Evolutionary conservation across 2,329 filamentous ascomycete genomes (phyloP).

Genomic region (Harringtonia aguacate): DNA sequence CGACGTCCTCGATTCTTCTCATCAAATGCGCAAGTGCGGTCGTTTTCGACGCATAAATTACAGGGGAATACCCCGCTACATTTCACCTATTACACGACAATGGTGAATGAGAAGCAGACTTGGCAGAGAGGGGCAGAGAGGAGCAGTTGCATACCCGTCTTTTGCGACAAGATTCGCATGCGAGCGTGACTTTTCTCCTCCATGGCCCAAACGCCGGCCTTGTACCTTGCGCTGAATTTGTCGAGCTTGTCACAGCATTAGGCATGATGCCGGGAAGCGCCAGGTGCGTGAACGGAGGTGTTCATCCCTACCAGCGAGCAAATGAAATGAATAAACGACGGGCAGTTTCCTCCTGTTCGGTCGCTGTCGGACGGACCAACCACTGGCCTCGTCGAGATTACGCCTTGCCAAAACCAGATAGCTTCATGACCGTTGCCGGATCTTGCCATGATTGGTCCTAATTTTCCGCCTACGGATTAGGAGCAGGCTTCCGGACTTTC

Average conservation of each 20-base stretch:
- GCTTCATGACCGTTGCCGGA: neutral
- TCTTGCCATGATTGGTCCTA: neutral
- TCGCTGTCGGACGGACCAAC: too few species aligned
- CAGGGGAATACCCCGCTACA: neutral
- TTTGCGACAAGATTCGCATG: neutral
- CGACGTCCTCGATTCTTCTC: neutral
- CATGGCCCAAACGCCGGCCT: neutral
- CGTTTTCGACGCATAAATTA: neutral
- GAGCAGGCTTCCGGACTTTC: neutral
- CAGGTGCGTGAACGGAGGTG: too few species aligned
- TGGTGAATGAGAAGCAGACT: too few species aligned
- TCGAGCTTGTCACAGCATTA: neutral
- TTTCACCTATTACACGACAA: neutral
- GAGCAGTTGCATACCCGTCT: slow-evolving; percentile 1
- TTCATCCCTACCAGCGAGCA: too few species aligned
- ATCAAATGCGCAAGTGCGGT: neutral
- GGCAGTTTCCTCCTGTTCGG: too few species aligned
- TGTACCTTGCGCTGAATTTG: neutral
- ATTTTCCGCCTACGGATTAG: neutral
- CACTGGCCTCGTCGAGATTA: too few species aligned
- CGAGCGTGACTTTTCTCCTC: neutral
- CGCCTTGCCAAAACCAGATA: too few species aligned
- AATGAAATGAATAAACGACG: too few species aligned
- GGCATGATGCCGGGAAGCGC: neutral
- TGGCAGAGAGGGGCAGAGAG: too few species aligned